A percentile compares a stretch with the other conserved stretches of the same genome.
These are phyloP conservation scores for Fusarium sp. DNA, from an alignment of 2,329 filamentous ascomycete genomes.

Conservation along the genomic window DNA sequence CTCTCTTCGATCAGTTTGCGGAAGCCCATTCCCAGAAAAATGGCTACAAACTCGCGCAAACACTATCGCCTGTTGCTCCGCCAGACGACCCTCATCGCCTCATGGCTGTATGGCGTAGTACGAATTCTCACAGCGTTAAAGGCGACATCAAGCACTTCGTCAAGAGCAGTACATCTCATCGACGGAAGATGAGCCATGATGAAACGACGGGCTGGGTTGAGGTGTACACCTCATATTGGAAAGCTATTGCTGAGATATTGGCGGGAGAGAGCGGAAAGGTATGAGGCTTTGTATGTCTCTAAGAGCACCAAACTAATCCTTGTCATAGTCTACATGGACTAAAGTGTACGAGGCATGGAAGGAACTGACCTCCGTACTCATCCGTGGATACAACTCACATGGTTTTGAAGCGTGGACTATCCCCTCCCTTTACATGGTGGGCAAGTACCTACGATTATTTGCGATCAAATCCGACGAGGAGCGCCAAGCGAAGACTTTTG, in stretches of 20 bases:
- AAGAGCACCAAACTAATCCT: constrained; percentile 26
- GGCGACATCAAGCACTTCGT: constrained; percentile 80
- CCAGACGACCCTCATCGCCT: constrained; percentile 72
- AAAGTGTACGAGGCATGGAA: constrained; percentile 91
- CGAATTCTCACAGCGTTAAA: constrained; percentile 73
- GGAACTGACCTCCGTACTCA: constrained; percentile 79
- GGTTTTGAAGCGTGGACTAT: constrained; percentile 92
- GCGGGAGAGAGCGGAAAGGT: constrained; percentile 59
- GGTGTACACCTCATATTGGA: constrained; percentile 87
- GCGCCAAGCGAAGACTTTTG: constrained; percentile 54
- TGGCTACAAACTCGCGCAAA: constrained; percentile 79
- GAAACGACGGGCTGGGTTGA: constrained; percentile 88
- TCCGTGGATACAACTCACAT: constrained; percentile 82
- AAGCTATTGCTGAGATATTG: constrained; percentile 79
- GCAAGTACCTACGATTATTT: constrained; percentile 87
- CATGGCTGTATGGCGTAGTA: constrained; percentile 76
- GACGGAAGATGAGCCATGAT: constrained; percentile 67
- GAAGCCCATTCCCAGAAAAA: constrained; percentile 72
- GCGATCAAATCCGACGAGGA: constrained; percentile 91
- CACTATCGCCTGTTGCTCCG: constrained; percentile 78
- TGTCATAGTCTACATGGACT: constrained; percentile 73
- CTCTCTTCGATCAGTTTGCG: constrained; percentile 78
- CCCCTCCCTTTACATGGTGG: constrained; percentile 87
- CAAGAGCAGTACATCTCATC: constrained; percentile 66
- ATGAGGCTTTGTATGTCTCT: not conserved